These are phyloP conservation scores for Suillus decipiens DNA, from an alignment of 768 basidiomycete species.

Conservation along the genomic window DNA sequence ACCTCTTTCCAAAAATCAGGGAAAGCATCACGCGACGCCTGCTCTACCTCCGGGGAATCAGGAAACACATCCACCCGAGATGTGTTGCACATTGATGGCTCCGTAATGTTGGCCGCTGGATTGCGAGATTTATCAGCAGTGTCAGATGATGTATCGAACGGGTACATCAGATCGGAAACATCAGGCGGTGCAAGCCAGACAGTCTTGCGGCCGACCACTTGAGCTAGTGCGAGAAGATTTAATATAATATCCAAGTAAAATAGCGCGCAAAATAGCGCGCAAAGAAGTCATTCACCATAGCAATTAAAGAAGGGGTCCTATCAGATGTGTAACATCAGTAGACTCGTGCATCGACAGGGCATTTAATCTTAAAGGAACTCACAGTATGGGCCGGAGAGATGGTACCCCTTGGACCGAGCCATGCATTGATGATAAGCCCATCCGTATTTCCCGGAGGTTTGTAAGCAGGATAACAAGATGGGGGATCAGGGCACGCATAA, in stretches of 20 bases:
- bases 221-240: slow-evolving; percentile 49
- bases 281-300: slow-evolving; percentile 59
- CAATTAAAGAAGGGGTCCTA: slow-evolving; percentile 95
- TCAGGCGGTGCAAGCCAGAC: slow-evolving; percentile 89
- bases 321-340: slow-evolving; percentile 10
- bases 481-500: slow-evolving; percentile 58
- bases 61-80: slow-evolving; percentile 79
- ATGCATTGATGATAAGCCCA: slow-evolving; percentile 69
- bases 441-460: slow-evolving; percentile 65
- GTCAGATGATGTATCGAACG: slow-evolving; percentile 36
- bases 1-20: slow-evolving; percentile 60
- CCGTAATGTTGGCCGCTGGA: slow-evolving; percentile 40
- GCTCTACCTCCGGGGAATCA: slow-evolving; percentile 22
- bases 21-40: slow-evolving; percentile 31
- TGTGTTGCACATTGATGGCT: slow-evolving; percentile 74
- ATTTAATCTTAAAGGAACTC: slow-evolving; percentile 36
- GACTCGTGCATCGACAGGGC: slow-evolving; percentile 11
- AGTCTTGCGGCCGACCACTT: slow-evolving; percentile 86
- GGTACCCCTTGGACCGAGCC: slow-evolving; percentile 81
- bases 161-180: slow-evolving; percentile 58
- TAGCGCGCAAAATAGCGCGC: slow-evolving; percentile 9
- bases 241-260: slow-evolving; percentile 6
- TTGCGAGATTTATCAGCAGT: slow-evolving; percentile 30
- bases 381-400: slow-evolving; percentile 89
- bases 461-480: slow-evolving; percentile 52